These are phyloP conservation scores for Backusella tarrabulga DNA, from an alignment of 192 early-diverging fungal species.

Conservation along the genomic window DNA sequence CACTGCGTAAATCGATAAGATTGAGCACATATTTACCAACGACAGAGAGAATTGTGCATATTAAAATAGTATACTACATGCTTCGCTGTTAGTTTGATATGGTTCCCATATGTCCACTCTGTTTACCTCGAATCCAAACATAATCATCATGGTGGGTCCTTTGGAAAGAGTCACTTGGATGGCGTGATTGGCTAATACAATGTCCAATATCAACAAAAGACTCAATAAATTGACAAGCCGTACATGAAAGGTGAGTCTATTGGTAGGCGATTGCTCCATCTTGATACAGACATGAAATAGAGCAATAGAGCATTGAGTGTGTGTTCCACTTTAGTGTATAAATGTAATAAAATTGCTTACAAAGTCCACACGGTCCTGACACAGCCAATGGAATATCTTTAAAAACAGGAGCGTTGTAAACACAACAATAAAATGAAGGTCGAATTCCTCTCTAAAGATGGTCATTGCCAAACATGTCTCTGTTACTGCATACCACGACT, in stretches of 20 bases:
- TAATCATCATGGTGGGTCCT: constrained; percentile 92
- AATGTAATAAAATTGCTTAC: constrained; percentile 32
- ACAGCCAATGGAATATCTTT: constrained; percentile 97
- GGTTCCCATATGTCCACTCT: background rate
- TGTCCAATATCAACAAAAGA: constrained; percentile 68
- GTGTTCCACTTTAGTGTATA: too few species aligned
- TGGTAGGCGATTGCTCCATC: constrained; percentile 81
- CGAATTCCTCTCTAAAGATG: constrained; percentile 93
- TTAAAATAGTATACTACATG: constrained; percentile 82
- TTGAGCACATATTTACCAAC: constrained; percentile 87
- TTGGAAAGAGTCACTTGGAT: constrained; percentile 57
- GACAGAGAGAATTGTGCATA: constrained; percentile 71
- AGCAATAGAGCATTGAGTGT: too few species aligned
- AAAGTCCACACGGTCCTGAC: constrained; percentile 89
- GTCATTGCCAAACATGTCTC: constrained; percentile 97
- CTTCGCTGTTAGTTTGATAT: background rate
- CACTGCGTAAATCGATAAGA: constrained; percentile 74
- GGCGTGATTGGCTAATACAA: constrained; percentile 73
- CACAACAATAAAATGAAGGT: constrained; percentile 77
- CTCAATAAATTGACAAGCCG: constrained; percentile 66
- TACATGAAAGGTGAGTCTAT: constrained; percentile 66
- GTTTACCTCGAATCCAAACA: constrained; percentile 95
- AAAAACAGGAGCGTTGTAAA: constrained; percentile 89
- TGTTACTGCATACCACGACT: constrained; percentile 96
- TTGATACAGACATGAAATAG: constrained; percentile 17